Evolutionary conservation across 768 basidiomycete genomes (phyloP).

Genomic region (Epithele typhae): DNA sequence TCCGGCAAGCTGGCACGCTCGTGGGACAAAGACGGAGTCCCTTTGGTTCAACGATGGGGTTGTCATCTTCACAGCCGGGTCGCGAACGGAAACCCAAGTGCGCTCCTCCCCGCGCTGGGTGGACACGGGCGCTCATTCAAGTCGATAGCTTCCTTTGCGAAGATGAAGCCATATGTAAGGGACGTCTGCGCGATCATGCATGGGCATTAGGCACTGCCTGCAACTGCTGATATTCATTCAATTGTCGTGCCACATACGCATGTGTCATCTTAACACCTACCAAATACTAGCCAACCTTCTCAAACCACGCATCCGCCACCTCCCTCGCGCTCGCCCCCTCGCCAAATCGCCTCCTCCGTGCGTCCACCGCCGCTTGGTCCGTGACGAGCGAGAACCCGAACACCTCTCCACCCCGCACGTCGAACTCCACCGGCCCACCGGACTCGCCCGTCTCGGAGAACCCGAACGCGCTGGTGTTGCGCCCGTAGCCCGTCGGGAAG

Average conservation of each 20-base stretch:
- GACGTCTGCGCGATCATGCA: no score
- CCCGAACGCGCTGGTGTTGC: constrained; percentile 13
- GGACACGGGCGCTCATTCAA: no score
- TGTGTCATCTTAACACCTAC: no score
- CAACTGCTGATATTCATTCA: no score
- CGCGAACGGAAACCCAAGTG: not conserved
- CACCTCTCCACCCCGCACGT: not conserved
- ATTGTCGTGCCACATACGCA: no score
- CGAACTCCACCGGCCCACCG: constrained; percentile 4
- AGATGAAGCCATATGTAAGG: no score
- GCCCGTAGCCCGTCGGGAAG: constrained; percentile 36
- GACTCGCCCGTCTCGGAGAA: constrained; percentile 1
- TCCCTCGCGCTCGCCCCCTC: not conserved
- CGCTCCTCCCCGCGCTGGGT: constrained; percentile 4
- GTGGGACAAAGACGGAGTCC: constrained; percentile 29
- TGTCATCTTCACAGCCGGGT: constrained; percentile 27
- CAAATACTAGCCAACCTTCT: not conserved
- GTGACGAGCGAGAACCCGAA: constrained; percentile 3
- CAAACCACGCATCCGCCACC: constrained; percentile 10
- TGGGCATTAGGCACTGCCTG: no score
- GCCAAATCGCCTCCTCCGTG: not conserved
- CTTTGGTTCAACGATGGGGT: constrained; percentile 29
- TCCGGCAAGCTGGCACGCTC: constrained; percentile 31
- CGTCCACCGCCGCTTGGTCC: constrained; percentile 1
- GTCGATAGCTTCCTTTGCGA: no score